Evolutionary conservation across 805 yeast species (phyloP), one percentile per base, ranked within the genome.

Genomic region (Blastobotrys americana): DNA sequence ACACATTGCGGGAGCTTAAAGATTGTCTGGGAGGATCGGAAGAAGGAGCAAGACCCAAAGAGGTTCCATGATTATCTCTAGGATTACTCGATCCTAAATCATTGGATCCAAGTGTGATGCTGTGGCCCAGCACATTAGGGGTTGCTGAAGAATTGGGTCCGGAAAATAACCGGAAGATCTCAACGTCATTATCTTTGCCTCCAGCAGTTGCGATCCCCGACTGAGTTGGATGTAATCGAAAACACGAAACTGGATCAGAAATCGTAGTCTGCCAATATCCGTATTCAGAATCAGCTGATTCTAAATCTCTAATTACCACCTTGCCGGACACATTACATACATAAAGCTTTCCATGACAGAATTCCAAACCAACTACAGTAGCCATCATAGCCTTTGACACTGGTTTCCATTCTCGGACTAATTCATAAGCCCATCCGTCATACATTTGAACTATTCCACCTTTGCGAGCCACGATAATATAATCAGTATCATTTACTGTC

Each of bases 171-270:
- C 59, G 55, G 10, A 71, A 49, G 18, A 72, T 46, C 47, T 65
- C 66, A 2, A 71, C 55, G 47, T 72, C 76, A 44, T 65, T 64
- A 39, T 72, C 73, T 50, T 70, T 66, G n/a, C 77, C 77, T n/a
- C 77, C 77, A 44, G 56, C 60, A 2, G 74, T 76, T 51, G 67
- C 69, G 4, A 69, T 57, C 3, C 74, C 75, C 9, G 53, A 55
- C 13, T 57, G 60, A 25, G 58, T 54, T 1, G 73, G 73, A 51
- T 69, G 69, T 18, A 58, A 51, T 3, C 59, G 56, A 47, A 72
- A 68, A 9, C 65, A 59, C 37, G 58, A 51, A n/a, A 72, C 57
- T 8, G 61, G 59, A 34, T 58, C 63, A n/a, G 27, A 19, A 6
- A 51, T 46, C 9, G 43, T 13, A 41, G 36, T 17, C 38, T 20